Evolutionary conservation across 2,329 filamentous ascomycete species (phyloP).

Genomic region (Diplodia seriata): DNA sequence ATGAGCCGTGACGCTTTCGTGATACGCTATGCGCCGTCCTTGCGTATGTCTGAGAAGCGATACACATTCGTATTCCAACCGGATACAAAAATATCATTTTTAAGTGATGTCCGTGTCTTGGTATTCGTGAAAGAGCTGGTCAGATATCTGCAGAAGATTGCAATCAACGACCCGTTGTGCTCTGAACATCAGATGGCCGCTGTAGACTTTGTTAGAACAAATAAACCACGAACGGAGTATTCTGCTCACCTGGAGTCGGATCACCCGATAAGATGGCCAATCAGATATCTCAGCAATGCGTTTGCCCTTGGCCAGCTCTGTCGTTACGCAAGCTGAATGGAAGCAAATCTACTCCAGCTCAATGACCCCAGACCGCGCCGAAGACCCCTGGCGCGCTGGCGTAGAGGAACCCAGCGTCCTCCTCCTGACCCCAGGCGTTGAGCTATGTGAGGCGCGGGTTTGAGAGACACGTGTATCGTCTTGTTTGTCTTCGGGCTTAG

Average conservation of each 20-base stretch:
- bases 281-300: background rate
- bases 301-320: background rate
- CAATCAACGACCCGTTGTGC: background rate
- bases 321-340: too few species aligned
- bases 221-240: background rate
- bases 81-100: background rate
- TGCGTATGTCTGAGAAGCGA: background rate
- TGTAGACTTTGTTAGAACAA: background rate
- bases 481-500: background rate
- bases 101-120: background rate
- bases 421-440: conserved; percentile 1
- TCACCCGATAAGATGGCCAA: background rate
- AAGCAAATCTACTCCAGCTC: conserved; percentile 10
- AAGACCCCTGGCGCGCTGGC: background rate
- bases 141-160: background rate
- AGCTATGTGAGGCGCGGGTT: background rate
- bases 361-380: background rate
- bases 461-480: conserved; percentile 6
- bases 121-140: background rate
- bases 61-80: background rate
- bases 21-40: background rate
- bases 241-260: background rate
- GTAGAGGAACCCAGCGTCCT: background rate
- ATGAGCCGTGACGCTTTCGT: background rate
- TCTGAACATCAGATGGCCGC: background rate